Percentiles rank a stretch among this genome's conserved stretches.
phyloP scores from a whole-genome alignment of 371 early-diverging fungal genomes.

The Funneliformis caledonium region DNA sequence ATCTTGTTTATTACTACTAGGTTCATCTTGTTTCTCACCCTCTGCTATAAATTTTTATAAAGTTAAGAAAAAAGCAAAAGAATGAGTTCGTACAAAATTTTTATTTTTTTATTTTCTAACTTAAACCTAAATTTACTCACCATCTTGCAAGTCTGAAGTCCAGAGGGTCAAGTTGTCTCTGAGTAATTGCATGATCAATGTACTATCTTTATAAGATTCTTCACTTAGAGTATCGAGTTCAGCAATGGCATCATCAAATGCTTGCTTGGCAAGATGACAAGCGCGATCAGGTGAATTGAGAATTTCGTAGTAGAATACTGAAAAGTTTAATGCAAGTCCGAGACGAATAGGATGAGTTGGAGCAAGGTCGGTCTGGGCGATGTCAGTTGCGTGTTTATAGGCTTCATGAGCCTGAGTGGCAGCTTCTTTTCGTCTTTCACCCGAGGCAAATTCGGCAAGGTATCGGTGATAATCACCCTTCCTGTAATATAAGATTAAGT shows the following conservation, averaged over 20 bases:
- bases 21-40: slow-evolving; percentile 29
- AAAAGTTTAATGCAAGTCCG: slow-evolving; percentile 99
- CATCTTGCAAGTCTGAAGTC: slow-evolving; percentile 97
- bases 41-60: slow-evolving; percentile 10
- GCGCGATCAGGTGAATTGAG: slow-evolving; percentile 98
- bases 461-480: slow-evolving; percentile 99
- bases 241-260: slow-evolving; percentile 99
- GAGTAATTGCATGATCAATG: slow-evolving; percentile 99
- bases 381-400: slow-evolving; percentile 95
- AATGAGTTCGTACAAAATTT: not conserved
- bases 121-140: slow-evolving; percentile 40
- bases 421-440: slow-evolving; percentile 86
- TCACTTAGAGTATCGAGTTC: slow-evolving; percentile 99
- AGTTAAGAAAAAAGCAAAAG: no score
- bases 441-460: slow-evolving; percentile 96
- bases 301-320: slow-evolving; percentile 99
- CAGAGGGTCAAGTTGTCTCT: slow-evolving; percentile 99
- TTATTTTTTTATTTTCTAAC: not conserved
- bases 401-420: slow-evolving; percentile 91
- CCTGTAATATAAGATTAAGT: slow-evolving; percentile 51
- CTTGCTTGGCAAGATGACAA: slow-evolving; percentile 98
- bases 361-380: slow-evolving; percentile 93
- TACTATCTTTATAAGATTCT: slow-evolving; percentile 99
- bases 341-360: slow-evolving; percentile 99
- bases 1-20: slow-evolving; percentile 21